A percentile compares a stretch with the other conserved stretches of the same genome.
Evolutionary conservation across 108 stramenopile species (phyloP).

Genomic region (Nitzschia sp.): DNA sequence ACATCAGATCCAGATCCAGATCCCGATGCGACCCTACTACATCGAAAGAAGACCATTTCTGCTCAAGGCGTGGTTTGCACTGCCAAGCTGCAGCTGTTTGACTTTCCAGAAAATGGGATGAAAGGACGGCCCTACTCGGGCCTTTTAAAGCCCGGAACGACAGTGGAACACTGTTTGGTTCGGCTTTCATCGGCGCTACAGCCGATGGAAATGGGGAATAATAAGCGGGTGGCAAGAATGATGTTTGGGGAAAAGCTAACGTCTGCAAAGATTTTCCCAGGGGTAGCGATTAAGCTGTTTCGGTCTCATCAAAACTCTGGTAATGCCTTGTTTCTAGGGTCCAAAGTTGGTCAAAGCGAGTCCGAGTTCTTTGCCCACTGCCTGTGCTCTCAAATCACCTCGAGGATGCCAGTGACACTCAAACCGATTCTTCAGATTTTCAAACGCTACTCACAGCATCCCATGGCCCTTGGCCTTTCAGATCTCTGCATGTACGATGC

Average conservation of each 20-base stretch:
- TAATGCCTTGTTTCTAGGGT: slow-evolving; percentile 37
- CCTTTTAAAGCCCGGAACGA: slow-evolving; percentile 24
- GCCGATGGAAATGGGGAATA: slow-evolving; percentile 15
- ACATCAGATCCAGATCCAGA: background rate
- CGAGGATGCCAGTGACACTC: slow-evolving; percentile 19
- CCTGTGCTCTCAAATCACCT: slow-evolving; percentile 35
- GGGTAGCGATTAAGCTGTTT: slow-evolving; percentile 33
- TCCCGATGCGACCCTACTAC: background rate
- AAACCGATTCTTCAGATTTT: slow-evolving; percentile 29
- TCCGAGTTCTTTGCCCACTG: slow-evolving; percentile 41
- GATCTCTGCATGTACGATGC: slow-evolving; percentile 26
- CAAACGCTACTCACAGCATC: slow-evolving; percentile 24
- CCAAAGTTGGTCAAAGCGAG: slow-evolving; percentile 40
- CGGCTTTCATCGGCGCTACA: slow-evolving; percentile 37
- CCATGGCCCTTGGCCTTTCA: slow-evolving; percentile 29
- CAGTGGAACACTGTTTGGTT: slow-evolving; percentile 27
- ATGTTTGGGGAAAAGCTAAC: slow-evolving; percentile 20
- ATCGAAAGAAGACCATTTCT: slow-evolving; percentile 18
- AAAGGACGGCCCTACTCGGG: slow-evolving; percentile 22
- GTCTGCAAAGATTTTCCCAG: slow-evolving; percentile 28
- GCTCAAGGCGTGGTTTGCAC: slow-evolving; percentile 29
- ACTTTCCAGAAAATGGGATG: background rate
- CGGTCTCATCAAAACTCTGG: slow-evolving; percentile 17
- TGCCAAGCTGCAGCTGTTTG: slow-evolving; percentile 30
- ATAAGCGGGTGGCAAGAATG: slow-evolving; percentile 7